These are phyloP conservation scores for Caryocar brasiliense DNA, from an alignment of 441 rosid species.

Conservation along the genomic window DNA sequence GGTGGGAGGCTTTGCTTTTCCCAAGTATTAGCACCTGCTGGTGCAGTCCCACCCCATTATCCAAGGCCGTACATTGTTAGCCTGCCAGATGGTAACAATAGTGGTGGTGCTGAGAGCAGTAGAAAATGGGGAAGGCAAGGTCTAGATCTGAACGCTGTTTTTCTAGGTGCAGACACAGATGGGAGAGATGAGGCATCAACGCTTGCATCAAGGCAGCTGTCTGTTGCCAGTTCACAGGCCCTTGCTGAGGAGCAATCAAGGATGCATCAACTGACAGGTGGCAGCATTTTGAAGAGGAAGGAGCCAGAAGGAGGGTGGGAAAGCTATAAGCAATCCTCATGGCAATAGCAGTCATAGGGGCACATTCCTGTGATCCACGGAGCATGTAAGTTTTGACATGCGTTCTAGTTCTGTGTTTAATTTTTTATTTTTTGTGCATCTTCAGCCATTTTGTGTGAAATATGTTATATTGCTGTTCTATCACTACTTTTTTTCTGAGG, in stretches of 20 bases:
- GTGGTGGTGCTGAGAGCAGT: constrained; percentile 25
- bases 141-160: constrained; percentile 53
- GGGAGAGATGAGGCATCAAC: constrained; percentile 38
- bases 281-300: too few relatives aligned
- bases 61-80: constrained; percentile 38
- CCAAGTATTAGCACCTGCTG: constrained; percentile 42
- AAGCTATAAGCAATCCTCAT: constrained; percentile 46
- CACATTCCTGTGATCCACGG: constrained; percentile 21
- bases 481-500: background rate
- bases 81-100: constrained; percentile 38
- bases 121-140: constrained; percentile 44
- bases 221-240: constrained; percentile 30
- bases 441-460: background rate
- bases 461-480: background rate
- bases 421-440: background rate
- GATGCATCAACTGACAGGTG: constrained; percentile 42
- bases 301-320: constrained; percentile 79
- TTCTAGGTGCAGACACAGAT: constrained; percentile 40
- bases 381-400: constrained; percentile 36
- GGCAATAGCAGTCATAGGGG: constrained; percentile 43
- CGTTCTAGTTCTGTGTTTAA: background rate
- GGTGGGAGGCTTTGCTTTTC: constrained; percentile 42
- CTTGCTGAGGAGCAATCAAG: constrained; percentile 50
- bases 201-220: constrained; percentile 28
- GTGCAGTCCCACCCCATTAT: constrained; percentile 31